Percentiles rank a stretch among this genome's conserved stretches.
phyloP scores from a whole-genome alignment of 2,329 filamentous ascomycete species.

The Neopestalotiopsis clavispora region DNA sequence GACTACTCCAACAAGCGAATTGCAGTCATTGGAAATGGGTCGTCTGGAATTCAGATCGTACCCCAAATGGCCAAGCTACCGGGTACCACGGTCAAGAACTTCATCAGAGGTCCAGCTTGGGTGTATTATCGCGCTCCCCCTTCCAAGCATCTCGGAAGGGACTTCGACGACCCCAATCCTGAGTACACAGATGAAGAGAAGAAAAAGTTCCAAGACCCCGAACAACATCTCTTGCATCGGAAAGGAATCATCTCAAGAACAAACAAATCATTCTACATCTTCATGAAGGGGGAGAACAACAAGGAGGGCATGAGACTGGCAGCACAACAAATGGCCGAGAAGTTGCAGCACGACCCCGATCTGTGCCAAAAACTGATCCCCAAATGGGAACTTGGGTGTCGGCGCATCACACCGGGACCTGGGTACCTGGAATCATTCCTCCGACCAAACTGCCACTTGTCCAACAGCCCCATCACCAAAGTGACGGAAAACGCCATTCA shows the following conservation, averaged over 20 bases:
- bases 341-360: slow-evolving; percentile 43
- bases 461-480: slow-evolving; percentile 23
- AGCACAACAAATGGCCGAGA: slow-evolving; percentile 44
- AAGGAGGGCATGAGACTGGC: slow-evolving; percentile 49
- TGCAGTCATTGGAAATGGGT: slow-evolving; percentile 11
- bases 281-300: slow-evolving; percentile 27
- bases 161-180: slow-evolving; percentile 35
- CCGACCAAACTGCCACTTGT: slow-evolving; percentile 23
- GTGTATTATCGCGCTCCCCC: slow-evolving; percentile 40
- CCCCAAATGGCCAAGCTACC: slow-evolving; percentile 27
- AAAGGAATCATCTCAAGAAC: slow-evolving; percentile 37
- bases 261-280: slow-evolving; percentile 44
- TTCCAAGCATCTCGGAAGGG: slow-evolving; percentile 33
- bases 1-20: slow-evolving; percentile 23
- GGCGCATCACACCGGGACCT: slow-evolving; percentile 25
- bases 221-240: slow-evolving; percentile 54
- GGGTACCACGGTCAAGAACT: slow-evolving; percentile 36
- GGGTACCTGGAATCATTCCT: slow-evolving; percentile 28
- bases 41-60: slow-evolving; percentile 14
- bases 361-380: slow-evolving; percentile 39
- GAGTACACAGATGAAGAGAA: slow-evolving; percentile 44
- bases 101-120: slow-evolving; percentile 40
- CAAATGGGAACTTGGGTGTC: slow-evolving; percentile 26
- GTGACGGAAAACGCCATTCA: slow-evolving; percentile 19
- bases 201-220: slow-evolving; percentile 54